Evolutionary conservation across 192 early-diverging fungal species (phyloP).

Genomic region (Podila minutissima): DNA sequence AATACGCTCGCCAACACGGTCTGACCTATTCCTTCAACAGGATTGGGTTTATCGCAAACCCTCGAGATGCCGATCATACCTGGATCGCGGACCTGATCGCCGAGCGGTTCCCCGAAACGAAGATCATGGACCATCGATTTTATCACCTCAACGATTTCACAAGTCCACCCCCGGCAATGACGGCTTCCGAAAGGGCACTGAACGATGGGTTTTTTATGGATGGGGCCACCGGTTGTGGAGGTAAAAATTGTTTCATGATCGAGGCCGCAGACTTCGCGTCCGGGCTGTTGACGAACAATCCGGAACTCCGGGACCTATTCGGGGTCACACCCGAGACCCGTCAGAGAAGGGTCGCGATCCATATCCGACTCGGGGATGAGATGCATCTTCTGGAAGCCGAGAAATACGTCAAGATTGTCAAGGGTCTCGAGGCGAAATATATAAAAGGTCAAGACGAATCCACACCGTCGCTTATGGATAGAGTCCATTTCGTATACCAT

Average conservation of each 20-base stretch:
- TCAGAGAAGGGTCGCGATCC: conserved; percentile 3
- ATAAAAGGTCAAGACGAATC: not conserved
- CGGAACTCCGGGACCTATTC: not conserved
- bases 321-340: conserved; percentile 6
- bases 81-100: conserved; percentile 4
- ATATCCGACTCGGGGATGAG: conserved; percentile 7
- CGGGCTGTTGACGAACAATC: not conserved
- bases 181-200: not conserved
- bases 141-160: not conserved
- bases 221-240: not conserved
- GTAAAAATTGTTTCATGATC: not conserved
- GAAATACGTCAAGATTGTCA: conserved; percentile 1
- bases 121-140: not conserved
- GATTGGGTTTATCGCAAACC: conserved; percentile 10
- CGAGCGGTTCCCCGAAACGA: not conserved
- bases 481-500: conserved; percentile 4
- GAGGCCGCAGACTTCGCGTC: not conserved
- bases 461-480: not conserved
- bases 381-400: not conserved
- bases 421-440: conserved; percentile 6
- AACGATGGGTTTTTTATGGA: conserved; percentile 5
- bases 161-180: not conserved
- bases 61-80: conserved; percentile 10
- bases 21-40: conserved; percentile 3
- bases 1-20: conserved; percentile 4